Evolutionary conservation across 2,329 filamentous ascomycete genomes (phyloP).

Genomic region (Colletotrichum cordylinicola): DNA sequence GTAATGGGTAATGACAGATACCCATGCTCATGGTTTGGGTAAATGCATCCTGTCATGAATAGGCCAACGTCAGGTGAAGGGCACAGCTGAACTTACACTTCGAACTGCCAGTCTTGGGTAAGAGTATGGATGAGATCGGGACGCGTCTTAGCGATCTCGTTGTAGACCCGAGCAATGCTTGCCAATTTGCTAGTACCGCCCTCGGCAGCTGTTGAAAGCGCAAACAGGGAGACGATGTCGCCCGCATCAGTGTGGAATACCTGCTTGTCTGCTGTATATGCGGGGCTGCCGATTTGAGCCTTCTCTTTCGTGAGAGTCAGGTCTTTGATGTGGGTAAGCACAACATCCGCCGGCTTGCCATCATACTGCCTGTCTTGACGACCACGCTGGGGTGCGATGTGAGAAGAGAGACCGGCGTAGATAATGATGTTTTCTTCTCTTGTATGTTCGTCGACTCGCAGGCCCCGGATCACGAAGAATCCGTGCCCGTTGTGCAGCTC

Average conservation of each 20-base stretch:
- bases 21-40: no score
- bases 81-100: conserved; percentile 36
- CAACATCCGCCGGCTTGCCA: conserved; percentile 53
- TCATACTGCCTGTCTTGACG: conserved; percentile 54
- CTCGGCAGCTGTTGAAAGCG: conserved; percentile 53
- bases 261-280: conserved; percentile 66
- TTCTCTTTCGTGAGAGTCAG: conserved; percentile 43
- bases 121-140: conserved; percentile 67
- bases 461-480: conserved; percentile 66
- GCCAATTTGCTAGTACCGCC: conserved; percentile 65
- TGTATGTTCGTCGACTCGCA: conserved; percentile 56
- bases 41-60: not conserved
- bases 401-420: conserved; percentile 64
- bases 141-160: conserved; percentile 64
- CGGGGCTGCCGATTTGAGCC: conserved; percentile 58
- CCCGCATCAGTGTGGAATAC: conserved; percentile 67
- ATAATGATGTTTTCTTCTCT: conserved; percentile 64
- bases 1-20: no score
- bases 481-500: conserved; percentile 64
- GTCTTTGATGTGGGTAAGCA: conserved; percentile 68
- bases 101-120: conserved; percentile 54
- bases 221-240: conserved; percentile 65
- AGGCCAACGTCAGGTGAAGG: not conserved
- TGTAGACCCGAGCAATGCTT: conserved; percentile 66
- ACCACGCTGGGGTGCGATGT: conserved; percentile 60